phyloP scores from a whole-genome alignment of 257 asterid genomes.

The Rhazya stricta region DNA sequence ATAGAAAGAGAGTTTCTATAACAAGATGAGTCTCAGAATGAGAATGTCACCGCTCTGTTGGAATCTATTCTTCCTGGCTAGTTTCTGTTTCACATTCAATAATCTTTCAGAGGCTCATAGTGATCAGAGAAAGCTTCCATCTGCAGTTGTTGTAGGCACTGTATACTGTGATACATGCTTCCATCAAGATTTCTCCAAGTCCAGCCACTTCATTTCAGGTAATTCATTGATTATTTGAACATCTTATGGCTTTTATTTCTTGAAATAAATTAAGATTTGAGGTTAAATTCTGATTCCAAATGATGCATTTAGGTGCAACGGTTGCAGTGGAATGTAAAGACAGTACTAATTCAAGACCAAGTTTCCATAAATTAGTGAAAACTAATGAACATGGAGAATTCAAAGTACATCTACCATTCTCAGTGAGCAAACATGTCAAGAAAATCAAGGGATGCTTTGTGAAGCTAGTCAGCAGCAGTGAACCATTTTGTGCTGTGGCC shows the following conservation, averaged over 20 bases:
- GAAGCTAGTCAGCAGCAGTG: conserved; percentile 57
- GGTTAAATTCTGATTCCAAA: neutral
- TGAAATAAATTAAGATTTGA: neutral
- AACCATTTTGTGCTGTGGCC: conserved; percentile 60
- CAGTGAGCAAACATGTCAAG: conserved; percentile 57
- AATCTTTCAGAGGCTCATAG: conserved; percentile 34
- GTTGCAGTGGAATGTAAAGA: conserved; percentile 68
- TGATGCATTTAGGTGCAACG: conserved; percentile 52
- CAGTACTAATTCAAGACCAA: conserved; percentile 15
- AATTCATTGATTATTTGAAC: neutral
- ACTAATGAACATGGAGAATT: conserved; percentile 70
- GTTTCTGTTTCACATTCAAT: conserved; percentile 15
- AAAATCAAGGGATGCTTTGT: conserved; percentile 65
- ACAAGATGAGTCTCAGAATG: conserved; percentile 18
- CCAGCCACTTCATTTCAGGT: conserved; percentile 70
- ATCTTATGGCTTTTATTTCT: neutral
- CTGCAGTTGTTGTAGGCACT: conserved; percentile 67
- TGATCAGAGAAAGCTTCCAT: conserved; percentile 31
- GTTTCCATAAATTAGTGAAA: conserved; percentile 43
- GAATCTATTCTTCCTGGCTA: conserved; percentile 29
- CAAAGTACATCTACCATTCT: conserved; percentile 55
- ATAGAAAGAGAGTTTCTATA: neutral
- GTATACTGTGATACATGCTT: conserved; percentile 74
- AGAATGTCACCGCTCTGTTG: conserved; percentile 35
- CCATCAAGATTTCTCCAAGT: conserved; percentile 38